Base-by-base conservation (phyloP, 768 basidiomycete genomes). In the Kwoniella heveanensis region DNA sequence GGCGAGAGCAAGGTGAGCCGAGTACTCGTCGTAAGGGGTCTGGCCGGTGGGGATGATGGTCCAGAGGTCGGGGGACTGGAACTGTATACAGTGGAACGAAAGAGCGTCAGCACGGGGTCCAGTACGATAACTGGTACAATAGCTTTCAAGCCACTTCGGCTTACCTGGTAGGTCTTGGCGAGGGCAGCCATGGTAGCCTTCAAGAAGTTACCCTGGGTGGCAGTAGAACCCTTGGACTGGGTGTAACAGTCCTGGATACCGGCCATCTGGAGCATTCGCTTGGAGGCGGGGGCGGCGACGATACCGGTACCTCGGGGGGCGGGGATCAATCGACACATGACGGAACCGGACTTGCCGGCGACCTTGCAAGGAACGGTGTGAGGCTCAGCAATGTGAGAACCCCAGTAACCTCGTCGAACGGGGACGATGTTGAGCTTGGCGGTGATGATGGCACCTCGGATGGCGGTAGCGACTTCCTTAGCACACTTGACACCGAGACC, bases 401-500 rank as follows among this genome's bases (percentile, higher is more conserved):
- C 96, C 96, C 96, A 99, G 87, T 99, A 99, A 74, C 96, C 96
- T 83, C 96, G 85, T 76, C 96, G 90, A 68, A 99, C 96, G 74
- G 96, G 96, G 79, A 98, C 89, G 80, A 98, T 91, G 52, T 92
- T 92, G 71, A 99, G 87, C 81, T 99, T 99, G 79, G 96, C 96
- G 68, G 93, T 87, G 83, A 97, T 93, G 86, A 99, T 98, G 71
- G 96, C 96, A 68, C 96, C 96, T 77, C 96, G 93, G 81, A 99
- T 99, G 74, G 96, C 96, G 61, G 94, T 96, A 30, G 96, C 96
- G 77, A 98, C 96, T 86, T 99, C 96, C 86, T 99, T 99, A 73
- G 96, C 94, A 80, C 95, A 98, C 84, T 99, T 99, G 82, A 98
- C 94, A 81, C 96, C 96, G 78, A 99, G 88, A 76, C 96, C 96